Evolutionary conservation across 225 moss, liverwort and hornwort species (phyloP), one percentile per base, ranked within the genome.

Genomic region (Anthoceros angustus): DNA sequence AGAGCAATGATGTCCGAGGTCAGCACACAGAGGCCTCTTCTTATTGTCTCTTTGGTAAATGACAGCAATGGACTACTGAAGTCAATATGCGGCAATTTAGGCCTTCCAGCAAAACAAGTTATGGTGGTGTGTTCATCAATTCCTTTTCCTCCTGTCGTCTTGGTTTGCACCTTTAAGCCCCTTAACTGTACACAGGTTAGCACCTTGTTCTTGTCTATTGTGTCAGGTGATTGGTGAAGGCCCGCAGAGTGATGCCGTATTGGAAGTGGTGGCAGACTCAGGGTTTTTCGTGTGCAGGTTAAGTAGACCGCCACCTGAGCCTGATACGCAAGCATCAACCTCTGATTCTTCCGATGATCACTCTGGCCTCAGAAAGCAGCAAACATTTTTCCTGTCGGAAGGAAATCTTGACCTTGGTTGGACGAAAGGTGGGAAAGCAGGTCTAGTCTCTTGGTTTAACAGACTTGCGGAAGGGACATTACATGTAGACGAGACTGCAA

Each of bases 281-380:
- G 84, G 89, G 25, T 84, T 84, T 70, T 89, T 84, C 48, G 72
- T 89, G 41, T 89, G 89, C 73, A 78, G 78, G 24, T 71, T 89
- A 24, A 74, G 76, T 68, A 77, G 76, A 71, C 66, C 73, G 55
- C 63, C 71, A 63, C 40, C 50, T 55, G 77, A 83, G 66, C 76
- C 77, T 24, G 71, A 71, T 67, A 43, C 50, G 20, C 64, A 66
- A 67, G 16, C 55, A 55, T 55, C 55, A 55, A 55, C 1, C 5
- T 55, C 55, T 6, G 55, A 55, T 55, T 7, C 55, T 20, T 18
- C 55, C n/a, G 23, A 15, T 18, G 23, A 55, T 55, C 55, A 55
- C 6, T 55, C 4, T 32, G 32, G 32, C 32, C 32, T 32, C 32
- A 32, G 32, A 4, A 32, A 32, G 4, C 32, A 32, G 32, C 32